Evolutionary conservation across 2,329 filamentous ascomycete genomes (phyloP), one percentile per base, ranked within the genome.

Genomic region (Anthostomella pinea): DNA sequence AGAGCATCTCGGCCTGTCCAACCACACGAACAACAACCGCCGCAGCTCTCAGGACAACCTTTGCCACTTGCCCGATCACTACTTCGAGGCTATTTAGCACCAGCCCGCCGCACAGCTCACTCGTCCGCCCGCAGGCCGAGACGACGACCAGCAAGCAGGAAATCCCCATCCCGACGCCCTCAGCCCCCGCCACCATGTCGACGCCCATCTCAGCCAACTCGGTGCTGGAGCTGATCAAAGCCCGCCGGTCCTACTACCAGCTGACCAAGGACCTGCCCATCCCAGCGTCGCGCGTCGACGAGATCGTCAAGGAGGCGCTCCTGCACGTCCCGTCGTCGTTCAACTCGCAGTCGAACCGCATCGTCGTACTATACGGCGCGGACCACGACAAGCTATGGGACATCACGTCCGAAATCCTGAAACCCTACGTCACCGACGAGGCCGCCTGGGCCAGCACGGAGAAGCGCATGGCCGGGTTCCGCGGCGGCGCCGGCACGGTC

Each of bases 311-410:
- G 61, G 62, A 78, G 50, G 72, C 79, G 36, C 70, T 93, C 50
- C 69, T 79, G 41, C 73, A 88, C 62, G 73, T 83, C 2, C 90
- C 90, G 26, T 84, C 79, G 34, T 81, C 83, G 48, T 96, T 95
- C 82, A 95, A 96, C 79, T 85, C 81, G 26, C 90, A 95, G 71
- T 81, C 81, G 51, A 84, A 86, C 50, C 83, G 90, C 41, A 68
- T 85, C 40, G 76, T 95, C 30, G 76, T 95, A 33, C 78, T 96
- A 36, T 74, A 93, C 56, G 83, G 85, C 56, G 77, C 76, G 45
- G 85, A 95, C 64, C 90, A 96, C 70, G 81, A 89, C 54, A 84
- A 85, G 69, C 79, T 95, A 52, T 96, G 90, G 91, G 82, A 87
- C 60, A 72, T 88, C 41, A 74, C 80, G 37, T 65, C 70, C 43